Evolutionary conservation across 2,329 filamentous ascomycete genomes (phyloP).

Genomic region (Cladosporium sp.): DNA sequence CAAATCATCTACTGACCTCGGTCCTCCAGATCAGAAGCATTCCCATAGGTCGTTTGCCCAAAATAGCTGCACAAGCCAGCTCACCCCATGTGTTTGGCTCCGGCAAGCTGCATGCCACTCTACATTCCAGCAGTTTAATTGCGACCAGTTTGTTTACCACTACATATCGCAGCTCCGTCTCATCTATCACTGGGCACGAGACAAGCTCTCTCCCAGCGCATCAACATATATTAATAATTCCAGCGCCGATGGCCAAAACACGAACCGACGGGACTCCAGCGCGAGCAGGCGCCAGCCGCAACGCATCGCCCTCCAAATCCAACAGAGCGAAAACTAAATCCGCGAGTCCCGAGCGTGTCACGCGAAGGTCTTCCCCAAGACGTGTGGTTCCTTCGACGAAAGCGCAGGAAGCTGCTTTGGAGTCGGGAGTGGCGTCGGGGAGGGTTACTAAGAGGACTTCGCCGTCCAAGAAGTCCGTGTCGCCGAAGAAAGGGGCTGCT

Average conservation of each 20-base stretch:
- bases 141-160: conserved; percentile 4
- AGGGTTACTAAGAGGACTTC: conserved; percentile 9
- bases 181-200: not conserved
- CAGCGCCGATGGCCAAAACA: conserved; percentile 8
- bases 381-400: not conserved
- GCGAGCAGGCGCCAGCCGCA: not conserved
- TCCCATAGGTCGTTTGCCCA: too few relatives aligned
- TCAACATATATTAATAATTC: too few relatives aligned
- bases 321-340: not conserved
- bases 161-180: not conserved
- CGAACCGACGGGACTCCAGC: conserved; percentile 3
- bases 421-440: not conserved
- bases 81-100: not conserved
- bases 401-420: not conserved
- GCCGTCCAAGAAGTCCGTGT: conserved; percentile 9
- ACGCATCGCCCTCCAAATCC: not conserved
- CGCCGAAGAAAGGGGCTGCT: conserved; percentile 9
- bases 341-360: not conserved
- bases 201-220: too few relatives aligned
- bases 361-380: not conserved
- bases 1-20: too few relatives aligned
- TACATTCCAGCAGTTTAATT: conserved; percentile 12
- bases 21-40: too few relatives aligned
- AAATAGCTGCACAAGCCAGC: too few relatives aligned
- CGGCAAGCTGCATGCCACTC: not conserved